Base-by-base conservation (phyloP, 2,329 filamentous ascomycete genomes). In the Fusarium odoratissimum region DNA sequence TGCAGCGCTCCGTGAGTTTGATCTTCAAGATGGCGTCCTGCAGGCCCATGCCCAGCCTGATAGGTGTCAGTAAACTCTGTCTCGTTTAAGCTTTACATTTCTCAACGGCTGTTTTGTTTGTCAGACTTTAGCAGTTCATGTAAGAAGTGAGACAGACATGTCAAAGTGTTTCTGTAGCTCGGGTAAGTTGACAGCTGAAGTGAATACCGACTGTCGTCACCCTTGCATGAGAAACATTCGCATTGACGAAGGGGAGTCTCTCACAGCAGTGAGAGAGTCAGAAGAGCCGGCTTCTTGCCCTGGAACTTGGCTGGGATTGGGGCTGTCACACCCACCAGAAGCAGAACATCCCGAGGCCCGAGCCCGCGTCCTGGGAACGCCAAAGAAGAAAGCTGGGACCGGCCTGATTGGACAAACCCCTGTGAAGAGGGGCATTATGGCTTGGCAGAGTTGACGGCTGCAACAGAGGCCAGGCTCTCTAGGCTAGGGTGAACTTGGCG, bases 301-400 rank as follows among this genome's bases (percentile, higher is more conserved):
- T 54, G 49, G 49, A 44, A 33, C 38, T n/a, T 21, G 55, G 55
- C 55, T 58, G 41, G 55, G 62, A 71, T 64, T 67, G 75, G 69
- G 72, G 66, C 51, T 64, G 75, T 73, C 62, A 67, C 67, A 71
- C 51, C 64, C 62, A 52, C 38, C 71, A 74, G 72, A 77, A 77
- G 76, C 76, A 77, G 76, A 71, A 77, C 76, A 77, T 77, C 72
- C 76, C 73, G 75, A 76, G 74, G 76, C 76, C 78, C 77, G 77
- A 78, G 72, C 71, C 78, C 70, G 65, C 64, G 77, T 78, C 62
- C 71, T 77, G 75, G 78, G 74, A 73, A 77, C 71, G 69, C 74
- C 72, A 76, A 71, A 46, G 56, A 73, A 72, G 54, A 66, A 67
- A 67, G 67, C 73, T 71, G 78, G 76, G 78, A 79, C 77, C 51